Conservation (phyloP, 306 rosid genomes). For the Rosa lucieae region DNA sequence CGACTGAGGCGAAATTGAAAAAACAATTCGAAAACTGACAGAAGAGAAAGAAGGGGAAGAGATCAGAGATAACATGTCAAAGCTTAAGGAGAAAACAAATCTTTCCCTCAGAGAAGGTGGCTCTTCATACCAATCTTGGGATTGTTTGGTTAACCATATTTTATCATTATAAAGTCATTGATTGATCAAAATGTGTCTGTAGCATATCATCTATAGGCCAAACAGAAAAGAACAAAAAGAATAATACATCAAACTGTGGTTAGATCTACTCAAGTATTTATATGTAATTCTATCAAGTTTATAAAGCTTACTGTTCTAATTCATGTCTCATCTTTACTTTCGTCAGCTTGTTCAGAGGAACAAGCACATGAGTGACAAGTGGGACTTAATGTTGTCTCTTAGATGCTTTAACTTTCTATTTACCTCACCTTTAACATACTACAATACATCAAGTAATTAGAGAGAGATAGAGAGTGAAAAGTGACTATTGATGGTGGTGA, state of each 20-base stretch:
- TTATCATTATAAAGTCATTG: background rate
- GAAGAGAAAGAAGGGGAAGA: constrained; percentile 42
- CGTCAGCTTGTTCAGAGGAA: too few relatives aligned
- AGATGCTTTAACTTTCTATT: background rate
- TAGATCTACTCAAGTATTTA: background rate
- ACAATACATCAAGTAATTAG: too few relatives aligned
- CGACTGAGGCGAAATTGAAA: constrained; percentile 44
- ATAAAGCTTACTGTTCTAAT: too few relatives aligned
- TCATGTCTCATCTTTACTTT: too few relatives aligned
- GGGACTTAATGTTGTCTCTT: too few relatives aligned
- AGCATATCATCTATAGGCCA: background rate
- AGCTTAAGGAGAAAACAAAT: constrained; percentile 38
- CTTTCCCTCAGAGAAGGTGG: constrained; percentile 29
- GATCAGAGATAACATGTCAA: constrained; percentile 30
- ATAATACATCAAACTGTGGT: background rate
- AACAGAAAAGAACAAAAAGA: background rate
- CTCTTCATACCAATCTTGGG: constrained; percentile 14
- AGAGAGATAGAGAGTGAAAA: too few relatives aligned
- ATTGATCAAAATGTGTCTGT: background rate
- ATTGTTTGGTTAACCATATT: background rate
- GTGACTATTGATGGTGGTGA: too few relatives aligned
- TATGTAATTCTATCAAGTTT: background rate
- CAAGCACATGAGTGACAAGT: too few relatives aligned
- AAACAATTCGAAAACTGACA: constrained; percentile 36
- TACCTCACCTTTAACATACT: background rate